Evolutionary conservation across 2,329 filamentous ascomycete species (phyloP), one percentile per base, ranked within the genome.

Genomic region (Xylariales sp.): DNA sequence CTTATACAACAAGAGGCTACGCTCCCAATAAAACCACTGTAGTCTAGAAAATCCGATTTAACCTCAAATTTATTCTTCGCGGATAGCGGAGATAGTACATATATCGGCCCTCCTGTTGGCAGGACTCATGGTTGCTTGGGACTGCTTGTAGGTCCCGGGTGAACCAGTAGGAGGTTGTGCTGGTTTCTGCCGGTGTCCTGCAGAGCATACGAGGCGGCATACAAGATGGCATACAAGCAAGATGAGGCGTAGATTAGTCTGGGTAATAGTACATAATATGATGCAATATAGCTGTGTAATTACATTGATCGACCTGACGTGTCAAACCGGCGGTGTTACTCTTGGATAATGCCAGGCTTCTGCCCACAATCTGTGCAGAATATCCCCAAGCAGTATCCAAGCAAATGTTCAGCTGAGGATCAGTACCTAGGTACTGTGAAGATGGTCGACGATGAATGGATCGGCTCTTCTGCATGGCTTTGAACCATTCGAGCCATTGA

Each of bases 311-410:
- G 36, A 46, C 52, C 50, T 62, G 49, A 57, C 41, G 14, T 59
- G 53, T 62, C 58, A 62, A n/a, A 43, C 50, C 45, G 48, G 58
- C 58, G 14, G 28, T 53, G 43, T 50, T 57, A 39, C 45, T 57
- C 34, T 62, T 50, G 28, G 52, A 56, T 39, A 43, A 50, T 6
- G 5, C 34, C 3, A 6, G 32, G 34, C 23, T 23, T 23, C 23
- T 23, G 23, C 23, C 23, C 23, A 23, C 23, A 23, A 23, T 23
- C 23, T 23, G 23, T 23, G 23, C 23, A 23, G 23, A 23, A 23
- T 23, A 23, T 23, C 23, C 23, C 23, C 1, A 23, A 23, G 23
- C 6, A 39, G 52, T 36, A 16, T 18, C 16, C 30, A 52, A 23
- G 10, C 46, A 50, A 61, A 30, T 4, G 30, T 52, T 18, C 48